Percentiles rank a stretch among this genome's conserved stretches.
Conservation (phyloP, 2,329 filamentous ascomycete genomes). For the Lachnellula suecica region DNA sequence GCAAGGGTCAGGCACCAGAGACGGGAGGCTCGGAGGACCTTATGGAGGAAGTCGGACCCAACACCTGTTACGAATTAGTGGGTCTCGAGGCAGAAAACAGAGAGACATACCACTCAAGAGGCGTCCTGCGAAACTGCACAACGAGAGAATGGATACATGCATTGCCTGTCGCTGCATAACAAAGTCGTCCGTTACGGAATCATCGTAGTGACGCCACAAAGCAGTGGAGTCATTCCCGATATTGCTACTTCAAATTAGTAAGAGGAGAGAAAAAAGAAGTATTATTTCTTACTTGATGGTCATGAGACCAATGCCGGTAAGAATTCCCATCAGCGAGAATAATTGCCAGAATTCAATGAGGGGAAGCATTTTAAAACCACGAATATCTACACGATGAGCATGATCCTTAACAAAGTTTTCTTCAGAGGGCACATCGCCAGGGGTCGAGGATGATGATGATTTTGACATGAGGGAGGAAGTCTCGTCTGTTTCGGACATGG, state of each 20-base stretch:
- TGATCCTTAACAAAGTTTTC: constrained; percentile 62
- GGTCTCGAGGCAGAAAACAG: neutral
- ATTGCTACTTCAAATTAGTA: constrained; percentile 58
- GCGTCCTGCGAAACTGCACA: constrained; percentile 82
- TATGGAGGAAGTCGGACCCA: constrained; percentile 87
- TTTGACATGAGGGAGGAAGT: constrained; percentile 77
- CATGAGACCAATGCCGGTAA: constrained; percentile 94
- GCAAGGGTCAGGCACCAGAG: constrained; percentile 89
- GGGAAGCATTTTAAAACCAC: constrained; percentile 72
- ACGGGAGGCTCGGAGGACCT: constrained; percentile 74
- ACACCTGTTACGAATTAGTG: constrained; percentile 55
- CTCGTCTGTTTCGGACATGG: constrained; percentile 59
- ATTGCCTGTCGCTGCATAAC: constrained; percentile 81
- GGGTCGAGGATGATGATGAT: constrained; percentile 47
- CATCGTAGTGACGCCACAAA: constrained; percentile 84
- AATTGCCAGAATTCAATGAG: constrained; percentile 86
- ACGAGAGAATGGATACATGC: constrained; percentile 91
- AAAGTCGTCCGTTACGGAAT: constrained; percentile 68
- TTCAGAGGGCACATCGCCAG: constrained; percentile 45
- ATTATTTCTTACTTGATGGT: constrained; percentile 82
- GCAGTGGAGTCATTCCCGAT: constrained; percentile 88
- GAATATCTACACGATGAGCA: constrained; percentile 85
- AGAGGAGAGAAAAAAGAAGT: constrained; percentile 13
- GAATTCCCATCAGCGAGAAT: constrained; percentile 82
- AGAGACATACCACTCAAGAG: constrained; percentile 66